Evolutionary conservation across 257 asterid genomes (phyloP).

Genomic region (Anisodus tanguticus): DNA sequence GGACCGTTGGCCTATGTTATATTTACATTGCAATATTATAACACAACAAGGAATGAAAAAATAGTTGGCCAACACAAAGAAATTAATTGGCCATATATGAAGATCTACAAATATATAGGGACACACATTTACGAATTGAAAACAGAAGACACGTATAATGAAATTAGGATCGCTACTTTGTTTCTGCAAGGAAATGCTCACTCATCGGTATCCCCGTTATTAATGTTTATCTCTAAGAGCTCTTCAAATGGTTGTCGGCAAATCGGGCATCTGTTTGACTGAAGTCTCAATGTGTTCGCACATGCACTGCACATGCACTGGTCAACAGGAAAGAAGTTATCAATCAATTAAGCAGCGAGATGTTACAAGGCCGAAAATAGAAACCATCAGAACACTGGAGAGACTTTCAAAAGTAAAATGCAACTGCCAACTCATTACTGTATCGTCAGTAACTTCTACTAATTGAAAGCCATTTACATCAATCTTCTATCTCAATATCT

Average conservation of each 20-base stretch:
- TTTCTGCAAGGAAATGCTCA: constrained; percentile 17
- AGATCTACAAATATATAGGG: constrained; percentile 25
- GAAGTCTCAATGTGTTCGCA: constrained; percentile 64
- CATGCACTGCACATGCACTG: constrained; percentile 77
- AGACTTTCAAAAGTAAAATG: background rate
- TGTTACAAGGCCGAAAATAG: background rate
- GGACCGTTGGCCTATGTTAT: background rate
- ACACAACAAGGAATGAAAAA: constrained; percentile 8
- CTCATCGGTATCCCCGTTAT: constrained; percentile 35
- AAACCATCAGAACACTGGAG: background rate
- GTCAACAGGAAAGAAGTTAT: background rate
- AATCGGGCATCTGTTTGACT: constrained; percentile 74
- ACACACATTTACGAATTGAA: constrained; percentile 9
- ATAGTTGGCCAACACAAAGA: background rate
- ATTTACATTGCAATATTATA: constrained; percentile 11
- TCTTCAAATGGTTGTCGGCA: constrained; percentile 66
- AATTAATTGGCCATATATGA: background rate
- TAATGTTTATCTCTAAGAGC: constrained; percentile 61
- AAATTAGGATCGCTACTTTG: background rate
- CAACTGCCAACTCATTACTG: background rate
- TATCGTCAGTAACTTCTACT: background rate
- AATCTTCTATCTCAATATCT: background rate
- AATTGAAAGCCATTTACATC: background rate
- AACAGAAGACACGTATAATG: constrained; percentile 3
- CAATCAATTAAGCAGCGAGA: background rate